phyloP scores from a whole-genome alignment of 2,329 filamentous ascomycete species.

The Arthrobotrys megalospora region DNA sequence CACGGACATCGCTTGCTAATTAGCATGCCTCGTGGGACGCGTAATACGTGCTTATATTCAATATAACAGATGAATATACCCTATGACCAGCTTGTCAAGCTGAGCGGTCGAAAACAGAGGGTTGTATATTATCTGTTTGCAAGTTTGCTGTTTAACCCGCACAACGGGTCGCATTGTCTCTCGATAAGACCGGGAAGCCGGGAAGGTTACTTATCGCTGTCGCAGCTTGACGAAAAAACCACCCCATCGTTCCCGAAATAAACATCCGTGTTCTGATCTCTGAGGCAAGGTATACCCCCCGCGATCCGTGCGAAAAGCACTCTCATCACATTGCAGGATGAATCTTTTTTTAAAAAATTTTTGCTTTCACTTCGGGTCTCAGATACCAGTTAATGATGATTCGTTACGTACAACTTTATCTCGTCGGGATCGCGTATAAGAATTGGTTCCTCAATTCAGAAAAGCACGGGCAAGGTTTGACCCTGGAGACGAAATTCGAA shows the following conservation, averaged over 20 bases:
- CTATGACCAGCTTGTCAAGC: not conserved
- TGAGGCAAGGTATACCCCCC: slow-evolving; percentile 24
- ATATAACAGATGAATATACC: slow-evolving; percentile 14
- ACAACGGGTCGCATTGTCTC: not conserved
- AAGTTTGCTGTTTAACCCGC: slow-evolving; percentile 3
- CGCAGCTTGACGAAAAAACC: slow-evolving; percentile 26
- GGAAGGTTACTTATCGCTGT: slow-evolving; percentile 29
- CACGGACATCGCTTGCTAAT: slow-evolving; percentile 20
- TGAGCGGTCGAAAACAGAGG: not conserved
- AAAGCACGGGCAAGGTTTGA: slow-evolving; percentile 33
- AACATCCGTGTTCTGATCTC: not conserved
- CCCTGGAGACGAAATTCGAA: slow-evolving; percentile 7
- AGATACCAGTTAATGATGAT: slow-evolving; percentile 6
- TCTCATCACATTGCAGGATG: slow-evolving; percentile 13
- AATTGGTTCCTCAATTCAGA: slow-evolving; percentile 12
- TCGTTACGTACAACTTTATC: slow-evolving; percentile 1
- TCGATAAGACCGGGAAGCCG: slow-evolving; percentile 44
- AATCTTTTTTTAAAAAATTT: not conserved
- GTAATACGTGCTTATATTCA: slow-evolving; percentile 17
- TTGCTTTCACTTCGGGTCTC: slow-evolving; percentile 18
- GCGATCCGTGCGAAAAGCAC: slow-evolving; percentile 51
- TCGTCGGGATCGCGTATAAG: not conserved
- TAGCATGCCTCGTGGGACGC: slow-evolving; percentile 15
- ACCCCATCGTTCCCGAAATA: slow-evolving; percentile 7
- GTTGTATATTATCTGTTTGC: slow-evolving; percentile 3